Percentiles rank a stretch among this genome's conserved stretches.
phyloP scores from a whole-genome alignment of 257 asterid species.

The Plectranthus barbatus region DNA sequence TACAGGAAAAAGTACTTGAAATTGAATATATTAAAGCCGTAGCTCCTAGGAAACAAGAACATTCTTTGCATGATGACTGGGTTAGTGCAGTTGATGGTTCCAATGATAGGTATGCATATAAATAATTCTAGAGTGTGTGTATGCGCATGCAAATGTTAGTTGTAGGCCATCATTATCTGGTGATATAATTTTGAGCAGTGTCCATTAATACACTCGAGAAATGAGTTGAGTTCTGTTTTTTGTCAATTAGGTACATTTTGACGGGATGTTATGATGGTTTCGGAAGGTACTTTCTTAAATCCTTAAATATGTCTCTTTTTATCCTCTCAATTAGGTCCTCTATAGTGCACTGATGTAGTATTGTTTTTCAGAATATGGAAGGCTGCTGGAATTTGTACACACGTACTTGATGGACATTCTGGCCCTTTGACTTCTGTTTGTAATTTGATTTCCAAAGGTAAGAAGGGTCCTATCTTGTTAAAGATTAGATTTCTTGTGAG shows the following conservation, averaged over 20 bases:
- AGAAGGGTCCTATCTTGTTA: neutral
- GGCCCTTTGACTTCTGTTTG: slow-evolving; percentile 76
- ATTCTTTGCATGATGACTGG: slow-evolving; percentile 90
- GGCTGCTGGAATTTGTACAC: slow-evolving; percentile 71
- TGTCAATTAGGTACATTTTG: slow-evolving; percentile 58
- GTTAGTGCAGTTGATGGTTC: slow-evolving; percentile 97
- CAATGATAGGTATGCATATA: slow-evolving; percentile 44
- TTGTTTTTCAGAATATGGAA: slow-evolving; percentile 67
- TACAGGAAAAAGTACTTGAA: slow-evolving; percentile 83
- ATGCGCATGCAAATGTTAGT: neutral
- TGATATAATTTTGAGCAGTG: slow-evolving; percentile 6
- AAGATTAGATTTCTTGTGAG: neutral
- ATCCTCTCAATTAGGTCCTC: neutral
- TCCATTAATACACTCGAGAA: neutral
- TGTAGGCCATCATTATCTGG: neutral
- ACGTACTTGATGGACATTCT: slow-evolving; percentile 79
- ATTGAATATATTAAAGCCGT: slow-evolving; percentile 86
- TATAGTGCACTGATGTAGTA: neutral
- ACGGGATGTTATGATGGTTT: slow-evolving; percentile 92
- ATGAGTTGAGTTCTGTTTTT: slow-evolving; percentile 13
- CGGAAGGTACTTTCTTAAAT: slow-evolving; percentile 51
- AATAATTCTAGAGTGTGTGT: neutral
- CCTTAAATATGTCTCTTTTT: neutral
- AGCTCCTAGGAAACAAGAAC: slow-evolving; percentile 75
- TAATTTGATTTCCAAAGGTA: slow-evolving; percentile 56